Evolutionary conservation across 2,329 filamentous ascomycete species (phyloP).

Genomic region (Gliomastix tumulicola): DNA sequence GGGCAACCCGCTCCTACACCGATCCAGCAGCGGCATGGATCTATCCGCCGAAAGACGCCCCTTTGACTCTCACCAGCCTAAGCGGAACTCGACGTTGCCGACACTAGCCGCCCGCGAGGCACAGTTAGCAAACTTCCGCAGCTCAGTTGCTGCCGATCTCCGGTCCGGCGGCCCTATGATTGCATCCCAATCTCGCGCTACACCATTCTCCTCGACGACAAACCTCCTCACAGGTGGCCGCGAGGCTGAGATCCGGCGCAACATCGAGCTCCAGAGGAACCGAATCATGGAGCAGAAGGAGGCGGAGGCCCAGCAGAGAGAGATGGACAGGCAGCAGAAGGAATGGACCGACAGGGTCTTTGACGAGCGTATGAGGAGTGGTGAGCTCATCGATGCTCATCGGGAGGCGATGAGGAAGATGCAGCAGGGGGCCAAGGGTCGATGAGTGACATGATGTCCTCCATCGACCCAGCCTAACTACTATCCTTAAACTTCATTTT

Average conservation of each 20-base stretch:
- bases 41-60: background rate
- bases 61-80: constrained; percentile 50
- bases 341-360: constrained; percentile 56
- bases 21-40: background rate
- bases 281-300: constrained; percentile 55
- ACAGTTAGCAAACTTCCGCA: constrained; percentile 60
- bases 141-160: constrained; percentile 58
- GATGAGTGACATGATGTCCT: constrained; percentile 5
- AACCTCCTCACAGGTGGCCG: constrained; percentile 20
- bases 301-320: constrained; percentile 52
- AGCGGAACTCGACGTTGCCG: constrained; percentile 34
- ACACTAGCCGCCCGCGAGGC: constrained; percentile 42
- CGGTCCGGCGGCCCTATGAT: constrained; percentile 29
- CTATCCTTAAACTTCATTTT: too few species aligned
- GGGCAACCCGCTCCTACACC: constrained; percentile 4
- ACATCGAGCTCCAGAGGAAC: constrained; percentile 46
- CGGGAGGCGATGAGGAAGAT: constrained; percentile 73
- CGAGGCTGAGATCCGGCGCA: constrained; percentile 34
- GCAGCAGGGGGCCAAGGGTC: constrained; percentile 46
- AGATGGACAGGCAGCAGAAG: constrained; percentile 50
- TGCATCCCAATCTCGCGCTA: constrained; percentile 25
- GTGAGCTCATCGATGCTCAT: constrained; percentile 69
- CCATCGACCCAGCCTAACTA: too few species aligned
- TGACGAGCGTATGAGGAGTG: constrained; percentile 69
- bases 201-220: constrained; percentile 25